Base-by-base conservation (phyloP, 768 basidiomycete species). In the Gloeostereum incarnatum region DNA sequence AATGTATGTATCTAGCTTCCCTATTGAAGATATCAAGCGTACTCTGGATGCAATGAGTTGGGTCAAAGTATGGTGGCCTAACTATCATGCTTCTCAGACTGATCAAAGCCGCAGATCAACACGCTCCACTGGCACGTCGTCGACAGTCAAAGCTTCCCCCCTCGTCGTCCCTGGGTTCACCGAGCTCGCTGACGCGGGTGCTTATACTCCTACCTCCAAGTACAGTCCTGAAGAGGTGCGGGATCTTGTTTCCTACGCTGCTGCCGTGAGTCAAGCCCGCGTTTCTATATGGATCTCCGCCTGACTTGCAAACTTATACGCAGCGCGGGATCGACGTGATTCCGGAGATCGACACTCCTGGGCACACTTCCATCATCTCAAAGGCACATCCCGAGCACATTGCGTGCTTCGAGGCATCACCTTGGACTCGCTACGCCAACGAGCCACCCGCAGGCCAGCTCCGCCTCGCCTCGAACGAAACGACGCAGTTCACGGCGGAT, bases 381-480 rank as follows among this genome's bases (percentile, higher is more conserved):
- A 47, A 60, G 6, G 66, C 81, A 0, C 72, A 85, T 50, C 88
- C 89, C 0, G 81, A 89, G 21, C 72, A 75, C 40, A 55, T 91
- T 26, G 87, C 86, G 1, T 90, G 89, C 47, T 53, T 61, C 11
- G 54, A 68, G 11, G 66, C 63, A 2, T 55, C 63, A 2, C 81
- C 80, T 0, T 82, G 82, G 80, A 13, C 59, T 0, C 59, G 54
- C 4, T 85, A 73, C 40, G 83, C 82, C 5, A 68, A 61, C 45
- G 81, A 90, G 45, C 88, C 89, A 1, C 89, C 88, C 0, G 73
- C 87, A 0, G 89, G 89, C 0, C 87, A 92, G 51, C 72, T 91
- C 8, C 79, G 83, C 29, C 68, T 92, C 38, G 78, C 81, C 1
- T 68, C 76, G 4, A 53, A 68, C 1, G 68, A 64, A 2, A 80